Conservation (phyloP, 371 early-diverging fungal species). For the Mortierella sp. region DNA sequence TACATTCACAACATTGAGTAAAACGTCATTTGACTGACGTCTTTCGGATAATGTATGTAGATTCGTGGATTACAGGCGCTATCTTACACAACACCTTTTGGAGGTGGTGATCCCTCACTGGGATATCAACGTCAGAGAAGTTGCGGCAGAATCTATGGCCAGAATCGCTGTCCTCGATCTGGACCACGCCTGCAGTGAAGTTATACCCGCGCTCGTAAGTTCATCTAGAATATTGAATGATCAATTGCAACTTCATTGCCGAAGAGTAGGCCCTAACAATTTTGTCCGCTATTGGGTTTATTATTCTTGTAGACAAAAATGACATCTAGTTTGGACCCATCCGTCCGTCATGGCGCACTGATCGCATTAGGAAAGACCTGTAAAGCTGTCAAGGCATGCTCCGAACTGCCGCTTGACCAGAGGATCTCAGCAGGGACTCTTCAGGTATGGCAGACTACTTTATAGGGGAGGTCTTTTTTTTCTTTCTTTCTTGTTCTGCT, state of each 20-base stretch:
- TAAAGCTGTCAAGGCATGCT: slow-evolving; percentile 59
- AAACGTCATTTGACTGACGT: neutral
- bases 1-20: neutral
- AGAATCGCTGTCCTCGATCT: slow-evolving; percentile 72
- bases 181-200: slow-evolving; percentile 63
- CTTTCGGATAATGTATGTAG: slow-evolving; percentile 54
- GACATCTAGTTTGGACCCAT: slow-evolving; percentile 70
- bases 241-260: neutral
- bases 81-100: slow-evolving; percentile 80
- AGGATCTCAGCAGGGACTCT: slow-evolving; percentile 19
- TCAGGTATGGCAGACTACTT: slow-evolving; percentile 14
- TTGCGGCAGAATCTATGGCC: slow-evolving; percentile 80
- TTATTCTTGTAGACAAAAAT: slow-evolving; percentile 65
- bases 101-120: slow-evolving; percentile 80
- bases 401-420: slow-evolving; percentile 22
- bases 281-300: neutral
- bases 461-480: neutral
- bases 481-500: neutral
- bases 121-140: slow-evolving; percentile 85
- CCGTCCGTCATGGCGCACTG: slow-evolving; percentile 83
- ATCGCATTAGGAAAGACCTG: slow-evolving; percentile 80
- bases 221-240: neutral
- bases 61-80: slow-evolving; percentile 78
- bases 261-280: neutral
- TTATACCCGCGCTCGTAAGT: slow-evolving; percentile 64